A percentile compares a stretch with the other conserved stretches of the same genome.
Conservation (phyloP, 2,329 filamentous ascomycete genomes). For the Ophiostoma tasmaniense region DNA sequence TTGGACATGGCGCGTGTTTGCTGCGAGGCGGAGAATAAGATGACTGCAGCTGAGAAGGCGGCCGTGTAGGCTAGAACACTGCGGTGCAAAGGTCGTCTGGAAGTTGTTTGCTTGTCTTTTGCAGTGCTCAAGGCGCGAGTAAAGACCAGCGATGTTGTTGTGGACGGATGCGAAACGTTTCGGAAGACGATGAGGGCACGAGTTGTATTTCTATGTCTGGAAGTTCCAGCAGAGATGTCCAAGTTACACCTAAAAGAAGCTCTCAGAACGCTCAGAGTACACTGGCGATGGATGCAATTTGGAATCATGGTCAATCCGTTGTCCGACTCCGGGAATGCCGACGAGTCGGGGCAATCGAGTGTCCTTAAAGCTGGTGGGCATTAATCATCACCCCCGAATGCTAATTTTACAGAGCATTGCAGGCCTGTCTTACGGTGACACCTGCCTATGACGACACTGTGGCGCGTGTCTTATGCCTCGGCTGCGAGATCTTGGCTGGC, state of each 20-base stretch:
- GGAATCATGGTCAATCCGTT: conserved; percentile 7
- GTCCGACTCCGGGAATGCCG: conserved; percentile 3
- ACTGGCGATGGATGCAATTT: not conserved
- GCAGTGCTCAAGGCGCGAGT: not conserved
- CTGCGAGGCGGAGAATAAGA: not conserved
- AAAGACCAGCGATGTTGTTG: not conserved
- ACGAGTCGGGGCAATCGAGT: not conserved
- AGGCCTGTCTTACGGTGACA: not conserved
- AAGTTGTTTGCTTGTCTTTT: not conserved
- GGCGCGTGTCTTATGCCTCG: conserved; percentile 3
- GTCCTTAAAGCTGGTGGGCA: not conserved
- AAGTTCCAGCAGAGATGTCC: not conserved
- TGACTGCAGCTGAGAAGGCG: not conserved
- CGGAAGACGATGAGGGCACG: not conserved
- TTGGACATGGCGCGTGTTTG: conserved; percentile 41
- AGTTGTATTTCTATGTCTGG: not conserved
- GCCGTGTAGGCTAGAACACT: not conserved
- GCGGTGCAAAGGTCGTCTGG: not conserved
- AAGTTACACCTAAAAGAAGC: not conserved
- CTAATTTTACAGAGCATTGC: not conserved
- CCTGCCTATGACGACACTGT: conserved; percentile 11
- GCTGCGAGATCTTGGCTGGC: not conserved
- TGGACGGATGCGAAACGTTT: not conserved
- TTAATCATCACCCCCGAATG: not conserved
- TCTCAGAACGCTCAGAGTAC: not conserved